These are phyloP conservation scores for Leishmania major DNA, from an alignment of 208 protist species.

Conservation along the genomic window DNA sequence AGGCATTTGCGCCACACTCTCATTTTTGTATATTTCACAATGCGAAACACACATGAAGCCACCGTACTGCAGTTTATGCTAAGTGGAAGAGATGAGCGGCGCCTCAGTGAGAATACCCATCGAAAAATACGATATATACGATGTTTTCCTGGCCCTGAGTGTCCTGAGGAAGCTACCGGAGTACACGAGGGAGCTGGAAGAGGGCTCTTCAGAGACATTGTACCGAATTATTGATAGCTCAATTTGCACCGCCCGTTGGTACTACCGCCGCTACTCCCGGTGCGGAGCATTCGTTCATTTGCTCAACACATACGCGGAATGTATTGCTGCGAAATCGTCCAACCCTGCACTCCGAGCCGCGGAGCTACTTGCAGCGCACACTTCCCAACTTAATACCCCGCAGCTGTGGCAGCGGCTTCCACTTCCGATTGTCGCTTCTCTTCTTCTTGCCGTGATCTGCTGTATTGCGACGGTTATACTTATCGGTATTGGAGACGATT, in stretches of 20 bases:
- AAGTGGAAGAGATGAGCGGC: neutral
- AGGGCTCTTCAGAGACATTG: neutral
- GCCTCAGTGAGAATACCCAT: slow-evolving; percentile 7
- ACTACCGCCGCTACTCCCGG: slow-evolving; percentile 26
- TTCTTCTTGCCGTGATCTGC: slow-evolving; percentile 19
- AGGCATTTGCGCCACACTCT: neutral
- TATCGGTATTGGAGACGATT: slow-evolving; percentile 10
- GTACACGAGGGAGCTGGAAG: slow-evolving; percentile 13
- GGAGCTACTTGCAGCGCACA: slow-evolving; percentile 14
- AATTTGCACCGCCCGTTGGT: slow-evolving; percentile 28
- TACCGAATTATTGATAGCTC: slow-evolving; percentile 22
- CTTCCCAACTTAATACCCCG: slow-evolving; percentile 20
- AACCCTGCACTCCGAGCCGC: slow-evolving; percentile 16
- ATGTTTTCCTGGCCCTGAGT: slow-evolving; percentile 28
- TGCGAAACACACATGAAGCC: neutral
- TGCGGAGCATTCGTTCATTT: slow-evolving; percentile 26
- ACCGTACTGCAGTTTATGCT: neutral
- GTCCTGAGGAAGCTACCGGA: slow-evolving; percentile 28
- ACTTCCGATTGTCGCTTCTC: slow-evolving; percentile 11
- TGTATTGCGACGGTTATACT: slow-evolving; percentile 22
- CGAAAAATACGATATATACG: slow-evolving; percentile 18
- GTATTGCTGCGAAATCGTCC: neutral
- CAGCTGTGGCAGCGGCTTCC: slow-evolving; percentile 19
- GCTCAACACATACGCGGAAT: slow-evolving; percentile 34
- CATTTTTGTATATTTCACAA: neutral